Percentiles rank a stretch among this genome's conserved stretches.
phyloP scores from a whole-genome alignment of 257 asterid species.

The Nemophila menziesii region DNA sequence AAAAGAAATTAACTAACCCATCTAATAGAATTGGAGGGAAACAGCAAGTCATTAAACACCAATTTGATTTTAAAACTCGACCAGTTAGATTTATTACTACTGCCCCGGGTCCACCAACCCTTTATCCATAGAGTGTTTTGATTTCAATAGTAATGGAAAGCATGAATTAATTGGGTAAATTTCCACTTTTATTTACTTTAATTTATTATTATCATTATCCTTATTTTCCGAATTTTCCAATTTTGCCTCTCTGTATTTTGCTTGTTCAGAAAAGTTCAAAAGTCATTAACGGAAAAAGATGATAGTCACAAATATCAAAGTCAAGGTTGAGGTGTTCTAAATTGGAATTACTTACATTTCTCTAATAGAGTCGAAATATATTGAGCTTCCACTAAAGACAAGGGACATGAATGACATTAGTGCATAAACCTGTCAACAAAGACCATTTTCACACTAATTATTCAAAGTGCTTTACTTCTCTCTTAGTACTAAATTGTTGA shows the following conservation, averaged over 20 bases:
- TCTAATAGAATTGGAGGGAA: conserved; percentile 74
- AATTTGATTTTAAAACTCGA: conserved; percentile 67
- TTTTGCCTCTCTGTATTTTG: conserved; percentile 11
- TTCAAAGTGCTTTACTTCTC: too few species aligned
- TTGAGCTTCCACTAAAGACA: conserved; percentile 49
- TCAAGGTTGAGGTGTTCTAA: too few species aligned
- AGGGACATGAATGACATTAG: conserved; percentile 85
- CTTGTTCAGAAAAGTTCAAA: not conserved
- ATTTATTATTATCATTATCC: conserved; percentile 11
- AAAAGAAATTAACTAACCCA: conserved; percentile 52
- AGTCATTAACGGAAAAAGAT: not conserved
- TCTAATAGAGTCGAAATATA: conserved; percentile 85
- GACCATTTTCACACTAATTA: conserved; percentile 15
- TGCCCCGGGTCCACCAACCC: conserved; percentile 99
- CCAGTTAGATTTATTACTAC: conserved; percentile 83
- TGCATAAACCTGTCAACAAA: conserved; percentile 70
- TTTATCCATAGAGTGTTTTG: too few species aligned
- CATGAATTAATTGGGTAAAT: conserved; percentile 56
- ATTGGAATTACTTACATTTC: conserved; percentile 58
- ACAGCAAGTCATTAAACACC: conserved; percentile 95
- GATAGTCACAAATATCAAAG: too few species aligned
- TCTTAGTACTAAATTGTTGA: too few species aligned
- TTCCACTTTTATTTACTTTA: too few species aligned
- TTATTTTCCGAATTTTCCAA: conserved; percentile 14
- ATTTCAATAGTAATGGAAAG: too few species aligned